Percentiles rank a stretch among this genome's conserved stretches.
These are phyloP conservation scores for Mortierella sp. DNA, from an alignment of 371 early-diverging fungal genomes.

Conservation along the genomic window DNA sequence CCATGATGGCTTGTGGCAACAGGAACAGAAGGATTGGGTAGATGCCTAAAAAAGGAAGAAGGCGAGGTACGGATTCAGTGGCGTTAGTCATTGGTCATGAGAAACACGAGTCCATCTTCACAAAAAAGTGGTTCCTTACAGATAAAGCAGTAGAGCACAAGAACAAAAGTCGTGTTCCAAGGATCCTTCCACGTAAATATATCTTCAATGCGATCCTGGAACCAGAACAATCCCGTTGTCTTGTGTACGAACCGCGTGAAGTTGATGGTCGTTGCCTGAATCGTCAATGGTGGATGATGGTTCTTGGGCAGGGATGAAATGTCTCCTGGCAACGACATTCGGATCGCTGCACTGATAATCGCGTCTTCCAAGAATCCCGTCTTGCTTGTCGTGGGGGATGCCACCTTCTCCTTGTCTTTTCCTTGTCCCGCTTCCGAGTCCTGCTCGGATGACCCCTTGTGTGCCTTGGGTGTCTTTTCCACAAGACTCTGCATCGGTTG, in stretches of 20 bases:
- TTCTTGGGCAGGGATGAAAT: slow-evolving; percentile 36
- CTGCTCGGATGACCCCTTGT: not conserved
- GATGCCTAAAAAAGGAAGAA: slow-evolving; percentile 28
- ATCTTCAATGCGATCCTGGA: slow-evolving; percentile 53
- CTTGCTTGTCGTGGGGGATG: slow-evolving; percentile 22
- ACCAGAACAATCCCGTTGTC: slow-evolving; percentile 46
- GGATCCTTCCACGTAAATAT: slow-evolving; percentile 57
- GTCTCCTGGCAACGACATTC: slow-evolving; percentile 41
- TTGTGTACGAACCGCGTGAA: slow-evolving; percentile 56
- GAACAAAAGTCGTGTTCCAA: slow-evolving; percentile 51
- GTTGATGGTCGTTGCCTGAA: slow-evolving; percentile 52
- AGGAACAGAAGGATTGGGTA: slow-evolving; percentile 44
- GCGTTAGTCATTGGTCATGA: too few relatives aligned
- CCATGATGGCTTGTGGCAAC: slow-evolving; percentile 44
- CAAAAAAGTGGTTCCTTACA: slow-evolving; percentile 30
- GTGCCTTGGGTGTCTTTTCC: slow-evolving; percentile 13
- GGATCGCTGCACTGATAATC: slow-evolving; percentile 52
- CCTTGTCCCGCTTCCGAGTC: not conserved
- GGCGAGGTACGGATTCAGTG: not conserved
- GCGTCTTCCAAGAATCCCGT: slow-evolving; percentile 43
- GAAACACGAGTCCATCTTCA: not conserved
- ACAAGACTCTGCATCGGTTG: slow-evolving; percentile 33
- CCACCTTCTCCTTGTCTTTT: too few relatives aligned
- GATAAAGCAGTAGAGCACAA: slow-evolving; percentile 54
- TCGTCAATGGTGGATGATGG: slow-evolving; percentile 47